These are phyloP conservation scores for Diaporthe sp. DNA, from an alignment of 2,329 filamentous ascomycete species.

Conservation along the genomic window DNA sequence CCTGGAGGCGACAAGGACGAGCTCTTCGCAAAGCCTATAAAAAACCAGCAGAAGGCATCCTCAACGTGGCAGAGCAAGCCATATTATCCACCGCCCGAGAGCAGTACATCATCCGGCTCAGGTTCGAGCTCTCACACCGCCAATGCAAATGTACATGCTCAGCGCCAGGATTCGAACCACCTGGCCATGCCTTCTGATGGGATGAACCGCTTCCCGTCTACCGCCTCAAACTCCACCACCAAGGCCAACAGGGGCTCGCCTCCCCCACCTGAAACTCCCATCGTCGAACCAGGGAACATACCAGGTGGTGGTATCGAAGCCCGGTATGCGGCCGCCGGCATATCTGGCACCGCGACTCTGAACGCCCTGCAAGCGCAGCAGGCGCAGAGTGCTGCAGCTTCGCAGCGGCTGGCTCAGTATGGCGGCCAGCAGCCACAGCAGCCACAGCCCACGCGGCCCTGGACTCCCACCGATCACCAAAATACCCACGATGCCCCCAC, in stretches of 20 bases:
- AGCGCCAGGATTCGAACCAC: conserved; percentile 46
- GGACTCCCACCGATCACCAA: conserved; percentile 93
- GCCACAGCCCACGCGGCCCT: conserved; percentile 74
- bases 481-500: conserved; percentile 91
- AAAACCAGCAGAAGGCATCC: conserved; percentile 59
- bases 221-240: conserved; percentile 93
- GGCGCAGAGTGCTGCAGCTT: conserved; percentile 84
- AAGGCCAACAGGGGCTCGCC: conserved; percentile 93
- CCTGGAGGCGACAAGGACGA: conserved; percentile 82
- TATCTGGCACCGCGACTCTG: conserved; percentile 86
- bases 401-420: conserved; percentile 87
- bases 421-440: conserved; percentile 63
- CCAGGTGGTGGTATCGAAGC: conserved; percentile 89
- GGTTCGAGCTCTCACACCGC: conserved; percentile 36
- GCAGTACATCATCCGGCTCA: conserved; percentile 49
- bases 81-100: conserved; percentile 72
- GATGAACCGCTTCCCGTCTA: conserved; percentile 79
- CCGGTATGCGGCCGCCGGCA: conserved; percentile 90
- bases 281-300: conserved; percentile 78
- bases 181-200: conserved; percentile 61
- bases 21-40: conserved; percentile 79
- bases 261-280: conserved; percentile 92
- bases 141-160: conserved; percentile 48
- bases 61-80: conserved; percentile 68
- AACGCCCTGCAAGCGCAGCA: conserved; percentile 79